Percentiles rank a stretch among this genome's conserved stretches.
Conservation (phyloP, 208 protist species). For the Trypanosoma melophagium region DNA sequence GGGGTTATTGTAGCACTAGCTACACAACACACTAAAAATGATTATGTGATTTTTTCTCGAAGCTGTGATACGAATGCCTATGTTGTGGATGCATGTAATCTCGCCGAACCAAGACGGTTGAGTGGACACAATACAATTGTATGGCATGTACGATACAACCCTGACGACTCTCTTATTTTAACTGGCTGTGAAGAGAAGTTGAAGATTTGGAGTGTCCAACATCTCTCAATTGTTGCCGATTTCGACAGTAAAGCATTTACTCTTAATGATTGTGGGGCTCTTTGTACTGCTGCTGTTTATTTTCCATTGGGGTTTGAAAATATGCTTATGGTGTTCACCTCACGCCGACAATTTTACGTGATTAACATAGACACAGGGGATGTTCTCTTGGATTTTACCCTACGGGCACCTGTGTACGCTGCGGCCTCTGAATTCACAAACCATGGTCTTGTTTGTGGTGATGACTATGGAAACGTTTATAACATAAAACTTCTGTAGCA, state of each 20-base stretch:
- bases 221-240: constrained; percentile 26
- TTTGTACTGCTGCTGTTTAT: constrained; percentile 56
- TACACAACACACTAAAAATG: constrained; percentile 44
- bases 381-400: constrained; percentile 43
- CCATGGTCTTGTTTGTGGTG: constrained; percentile 48
- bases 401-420: constrained; percentile 45
- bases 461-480: constrained; percentile 67
- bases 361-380: constrained; percentile 32
- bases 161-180: constrained; percentile 41
- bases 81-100: constrained; percentile 34
- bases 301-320: constrained; percentile 26
- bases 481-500: constrained; percentile 30
- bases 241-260: constrained; percentile 29
- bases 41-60: constrained; percentile 45
- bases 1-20: constrained; percentile 56
- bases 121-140: constrained; percentile 49
- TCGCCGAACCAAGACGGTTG: constrained; percentile 34
- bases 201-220: constrained; percentile 43
- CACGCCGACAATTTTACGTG: constrained; percentile 34
- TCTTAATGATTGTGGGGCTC: not conserved
- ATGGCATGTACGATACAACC: constrained; percentile 48
- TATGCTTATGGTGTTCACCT: constrained; percentile 51
- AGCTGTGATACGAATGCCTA: constrained; percentile 49
- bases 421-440: constrained; percentile 28
- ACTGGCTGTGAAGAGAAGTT: constrained; percentile 58